Conservation (phyloP, 129 eudicot genomes). For the Flaveria robusta region DNA sequence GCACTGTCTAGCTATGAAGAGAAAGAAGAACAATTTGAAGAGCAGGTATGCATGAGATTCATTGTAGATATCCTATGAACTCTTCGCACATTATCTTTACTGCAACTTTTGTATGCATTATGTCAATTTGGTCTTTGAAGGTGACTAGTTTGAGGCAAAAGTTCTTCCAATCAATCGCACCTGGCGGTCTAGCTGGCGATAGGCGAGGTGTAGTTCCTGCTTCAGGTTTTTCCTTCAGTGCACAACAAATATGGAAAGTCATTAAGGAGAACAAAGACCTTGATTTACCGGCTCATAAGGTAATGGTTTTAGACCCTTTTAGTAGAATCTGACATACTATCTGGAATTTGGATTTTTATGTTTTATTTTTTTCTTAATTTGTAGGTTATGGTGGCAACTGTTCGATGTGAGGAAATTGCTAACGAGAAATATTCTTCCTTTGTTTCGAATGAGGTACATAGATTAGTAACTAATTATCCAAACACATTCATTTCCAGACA, state of each 20-base stretch:
- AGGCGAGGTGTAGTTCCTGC: slow-evolving; percentile 99
- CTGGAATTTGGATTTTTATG: neutral
- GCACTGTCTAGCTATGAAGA: slow-evolving; percentile 97
- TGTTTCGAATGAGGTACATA: slow-evolving; percentile 65
- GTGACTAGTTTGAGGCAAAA: slow-evolving; percentile 83
- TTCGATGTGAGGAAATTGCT: slow-evolving; percentile 98
- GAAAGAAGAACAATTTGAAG: slow-evolving; percentile 95
- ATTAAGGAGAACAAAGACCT: slow-evolving; percentile 97
- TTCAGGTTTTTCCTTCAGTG: slow-evolving; percentile 93
- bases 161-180: slow-evolving; percentile 86
- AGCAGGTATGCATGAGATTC: slow-evolving; percentile 60
- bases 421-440: slow-evolving; percentile 74
- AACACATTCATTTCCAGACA: neutral
- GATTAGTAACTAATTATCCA: neutral
- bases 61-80: neutral
- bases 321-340: slow-evolving; percentile 19
- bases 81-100: neutral
- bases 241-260: slow-evolving; percentile 95
- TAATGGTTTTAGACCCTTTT: slow-evolving; percentile 19
- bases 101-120: neutral
- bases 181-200: slow-evolving; percentile 99
- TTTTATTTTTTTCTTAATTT: neutral
- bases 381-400: slow-evolving; percentile 99
- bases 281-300: slow-evolving; percentile 98
- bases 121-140: slow-evolving; percentile 39